A percentile compares a stretch with the other conserved stretches of the same genome.
Evolutionary conservation across 1,284 basidiomycete genomes (phyloP).

Genomic region (Tranzscheliella williamsii): DNA sequence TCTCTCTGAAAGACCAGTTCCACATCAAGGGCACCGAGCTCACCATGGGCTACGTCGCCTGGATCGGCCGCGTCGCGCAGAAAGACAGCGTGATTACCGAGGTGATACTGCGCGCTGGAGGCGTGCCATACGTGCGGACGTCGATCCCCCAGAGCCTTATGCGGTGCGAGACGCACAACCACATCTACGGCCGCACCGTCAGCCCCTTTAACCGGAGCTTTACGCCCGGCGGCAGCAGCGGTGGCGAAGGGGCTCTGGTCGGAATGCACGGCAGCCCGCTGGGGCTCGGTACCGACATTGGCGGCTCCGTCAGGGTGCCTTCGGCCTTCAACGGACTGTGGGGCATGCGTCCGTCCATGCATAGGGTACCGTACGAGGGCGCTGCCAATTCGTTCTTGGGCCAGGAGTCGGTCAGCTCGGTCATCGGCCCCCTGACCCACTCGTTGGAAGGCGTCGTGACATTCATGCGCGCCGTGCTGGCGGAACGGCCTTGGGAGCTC

Average conservation of each 20-base stretch:
- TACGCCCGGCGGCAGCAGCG: slow-evolving; percentile 75
- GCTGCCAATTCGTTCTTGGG: slow-evolving; percentile 62
- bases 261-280: slow-evolving; percentile 74
- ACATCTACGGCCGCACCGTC: slow-evolving; percentile 74
- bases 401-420: slow-evolving; percentile 72
- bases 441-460: slow-evolving; percentile 68
- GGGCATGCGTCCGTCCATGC: slow-evolving; percentile 76
- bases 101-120: slow-evolving; percentile 74
- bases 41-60: slow-evolving; percentile 73
- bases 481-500: slow-evolving; percentile 69
- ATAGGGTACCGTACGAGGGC: slow-evolving; percentile 72
- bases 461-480: slow-evolving; percentile 70
- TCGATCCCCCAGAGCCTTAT: slow-evolving; percentile 80
- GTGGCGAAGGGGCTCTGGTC: slow-evolving; percentile 77
- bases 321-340: slow-evolving; percentile 79
- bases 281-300: slow-evolving; percentile 77
- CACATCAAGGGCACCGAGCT: slow-evolving; percentile 72
- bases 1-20: slow-evolving; percentile 69
- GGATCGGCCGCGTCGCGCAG: slow-evolving; percentile 6
- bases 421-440: slow-evolving; percentile 72
- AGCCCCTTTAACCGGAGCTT: slow-evolving; percentile 73
- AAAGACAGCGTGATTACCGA: slow-evolving; percentile 42
- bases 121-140: slow-evolving; percentile 76
- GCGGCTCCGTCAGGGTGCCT: slow-evolving; percentile 71
- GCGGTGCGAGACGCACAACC: slow-evolving; percentile 80